These are phyloP conservation scores for Macadamia integrifolia DNA, from an alignment of 164 flowering plant genomes.

Conservation along the genomic window DNA sequence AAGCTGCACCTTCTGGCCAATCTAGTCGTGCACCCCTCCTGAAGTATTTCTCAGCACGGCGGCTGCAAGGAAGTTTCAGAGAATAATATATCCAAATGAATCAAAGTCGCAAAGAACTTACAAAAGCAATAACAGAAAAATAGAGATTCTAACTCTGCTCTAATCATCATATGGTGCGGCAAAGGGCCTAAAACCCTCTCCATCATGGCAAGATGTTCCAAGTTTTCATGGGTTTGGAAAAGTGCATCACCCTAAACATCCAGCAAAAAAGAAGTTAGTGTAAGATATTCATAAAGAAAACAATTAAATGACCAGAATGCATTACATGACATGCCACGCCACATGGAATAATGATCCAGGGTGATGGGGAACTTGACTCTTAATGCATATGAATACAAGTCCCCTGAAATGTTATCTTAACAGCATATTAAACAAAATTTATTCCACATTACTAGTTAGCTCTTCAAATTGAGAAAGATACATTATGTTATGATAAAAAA, in stretches of 20 bases:
- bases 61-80: constrained; percentile 28
- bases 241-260: constrained; percentile 73
- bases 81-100: not conserved
- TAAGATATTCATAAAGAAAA: not conserved
- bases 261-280: constrained; percentile 4
- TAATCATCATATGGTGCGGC: constrained; percentile 65
- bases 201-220: constrained; percentile 99
- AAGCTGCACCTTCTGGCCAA: constrained; percentile 92
- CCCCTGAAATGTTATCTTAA: too few species aligned
- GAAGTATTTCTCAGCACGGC: constrained; percentile 77
- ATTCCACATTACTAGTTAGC: not conserved
- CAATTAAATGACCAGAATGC: too few species aligned
- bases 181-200: constrained; percentile 90
- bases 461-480: not conserved
- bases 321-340: too few species aligned
- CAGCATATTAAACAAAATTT: too few species aligned
- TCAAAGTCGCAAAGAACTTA: too few species aligned
- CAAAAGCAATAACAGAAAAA: not conserved
- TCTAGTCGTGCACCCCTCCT: constrained; percentile 59
- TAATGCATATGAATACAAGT: too few species aligned
- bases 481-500: not conserved
- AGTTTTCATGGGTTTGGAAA: constrained; percentile 89
- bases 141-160: constrained; percentile 60
- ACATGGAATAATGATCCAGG: too few species aligned
- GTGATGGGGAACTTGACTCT: too few species aligned